Percentiles rank a stretch among this genome's conserved stretches.
Evolutionary conservation across 2,329 filamentous ascomycete species (phyloP).

Genomic region (Claviceps arundinis): DNA sequence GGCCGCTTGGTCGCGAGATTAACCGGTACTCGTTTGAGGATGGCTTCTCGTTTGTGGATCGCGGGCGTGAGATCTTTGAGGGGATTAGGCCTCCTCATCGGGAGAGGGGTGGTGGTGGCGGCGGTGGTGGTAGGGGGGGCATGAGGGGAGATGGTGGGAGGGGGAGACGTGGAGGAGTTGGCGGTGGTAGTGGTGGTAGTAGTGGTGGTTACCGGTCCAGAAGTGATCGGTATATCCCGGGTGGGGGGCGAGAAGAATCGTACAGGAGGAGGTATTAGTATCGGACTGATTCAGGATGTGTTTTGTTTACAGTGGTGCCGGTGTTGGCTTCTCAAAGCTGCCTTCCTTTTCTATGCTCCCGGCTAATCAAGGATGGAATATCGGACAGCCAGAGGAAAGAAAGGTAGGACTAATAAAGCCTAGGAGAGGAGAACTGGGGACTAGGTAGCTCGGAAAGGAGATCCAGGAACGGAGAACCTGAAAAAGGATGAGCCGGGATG

Average conservation of each 20-base stretch:
- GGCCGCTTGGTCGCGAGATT: conserved; percentile 35
- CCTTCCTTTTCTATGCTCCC: no score
- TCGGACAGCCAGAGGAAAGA: no score
- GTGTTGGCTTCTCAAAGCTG: no score
- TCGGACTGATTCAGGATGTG: no score
- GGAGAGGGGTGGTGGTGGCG: conserved; percentile 24
- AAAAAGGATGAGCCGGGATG: no score
- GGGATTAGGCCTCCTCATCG: conserved; percentile 48
- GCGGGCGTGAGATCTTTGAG: conserved; percentile 56
- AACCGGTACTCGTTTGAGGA: conserved; percentile 65
- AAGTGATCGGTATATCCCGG: conserved; percentile 9
- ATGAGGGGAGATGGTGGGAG: conserved; percentile 10
- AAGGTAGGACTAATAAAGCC: no score
- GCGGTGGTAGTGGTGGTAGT: conserved; percentile 17
- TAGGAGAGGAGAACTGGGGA: no score
- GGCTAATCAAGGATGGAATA: no score
- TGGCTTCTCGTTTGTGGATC: conserved; percentile 52
- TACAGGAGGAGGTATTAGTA: not conserved
- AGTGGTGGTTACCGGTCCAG: conserved; percentile 13
- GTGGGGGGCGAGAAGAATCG: conserved; percentile 3
- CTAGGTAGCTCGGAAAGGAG: no score
- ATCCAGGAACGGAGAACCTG: no score
- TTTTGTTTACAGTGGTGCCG: no score
- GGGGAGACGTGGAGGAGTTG: conserved; percentile 9
- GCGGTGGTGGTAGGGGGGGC: conserved; percentile 9